These are phyloP conservation scores for Pittosporum tobira DNA, from an alignment of 129 eudicot species.

Conservation along the genomic window DNA sequence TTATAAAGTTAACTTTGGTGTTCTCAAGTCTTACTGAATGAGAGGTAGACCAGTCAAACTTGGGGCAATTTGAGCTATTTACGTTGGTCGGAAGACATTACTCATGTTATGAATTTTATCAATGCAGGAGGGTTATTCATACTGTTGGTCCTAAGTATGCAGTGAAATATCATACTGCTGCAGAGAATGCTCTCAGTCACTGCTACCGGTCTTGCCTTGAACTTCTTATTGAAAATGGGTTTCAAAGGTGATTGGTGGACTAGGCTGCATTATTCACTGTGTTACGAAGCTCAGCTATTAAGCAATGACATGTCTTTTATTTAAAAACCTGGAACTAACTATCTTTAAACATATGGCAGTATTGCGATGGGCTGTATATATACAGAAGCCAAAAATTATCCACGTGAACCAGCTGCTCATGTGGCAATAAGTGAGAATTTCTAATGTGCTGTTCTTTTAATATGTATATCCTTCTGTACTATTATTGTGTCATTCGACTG, in stretches of 20 bases:
- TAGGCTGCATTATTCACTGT: slow-evolving; percentile 20
- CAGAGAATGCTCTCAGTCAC: slow-evolving; percentile 96
- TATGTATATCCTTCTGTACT: not conserved
- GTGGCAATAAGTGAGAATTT: slow-evolving; percentile 86
- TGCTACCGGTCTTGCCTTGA: slow-evolving; percentile 96
- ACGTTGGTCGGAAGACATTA: not conserved
- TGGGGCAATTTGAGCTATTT: not conserved
- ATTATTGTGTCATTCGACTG: slow-evolving; percentile 3
- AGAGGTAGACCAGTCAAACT: not conserved
- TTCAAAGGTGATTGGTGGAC: slow-evolving; percentile 52
- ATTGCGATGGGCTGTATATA: slow-evolving; percentile 96
- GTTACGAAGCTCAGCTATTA: slow-evolving; percentile 11
- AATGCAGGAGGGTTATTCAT: slow-evolving; percentile 88
- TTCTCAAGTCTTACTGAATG: not conserved
- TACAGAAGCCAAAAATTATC: slow-evolving; percentile 92
- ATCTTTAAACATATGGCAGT: slow-evolving; percentile 42
- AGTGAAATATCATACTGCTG: slow-evolving; percentile 97
- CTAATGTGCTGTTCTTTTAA: not conserved
- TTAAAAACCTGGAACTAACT: slow-evolving; percentile 17
- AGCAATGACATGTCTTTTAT: not conserved
- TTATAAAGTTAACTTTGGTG: not conserved
- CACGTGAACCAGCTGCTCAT: slow-evolving; percentile 99
- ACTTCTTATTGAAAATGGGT: slow-evolving; percentile 83
- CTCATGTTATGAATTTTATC: too few relatives aligned
- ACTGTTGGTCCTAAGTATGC: slow-evolving; percentile 99